These are phyloP conservation scores for Camellia oleifera DNA, from an alignment of 179 eudicot species.

Conservation along the genomic window DNA sequence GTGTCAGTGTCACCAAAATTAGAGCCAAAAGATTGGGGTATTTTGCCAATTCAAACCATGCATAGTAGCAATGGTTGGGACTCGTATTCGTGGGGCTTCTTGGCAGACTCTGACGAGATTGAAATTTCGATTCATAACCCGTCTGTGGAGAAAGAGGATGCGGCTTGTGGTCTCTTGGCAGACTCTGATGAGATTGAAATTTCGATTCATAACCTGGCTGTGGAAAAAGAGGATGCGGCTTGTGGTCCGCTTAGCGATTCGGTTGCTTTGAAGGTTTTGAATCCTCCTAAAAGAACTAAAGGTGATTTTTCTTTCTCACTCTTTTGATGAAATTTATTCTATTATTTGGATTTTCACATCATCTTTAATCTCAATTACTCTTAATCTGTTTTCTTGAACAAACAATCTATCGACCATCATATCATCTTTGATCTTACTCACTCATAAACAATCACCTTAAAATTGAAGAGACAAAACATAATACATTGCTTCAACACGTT, in stretches of 20 bases:
- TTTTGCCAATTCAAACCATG: slow-evolving; percentile 56
- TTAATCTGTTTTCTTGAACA: too few species aligned
- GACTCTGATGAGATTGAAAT: slow-evolving; percentile 39
- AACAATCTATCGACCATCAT: too few species aligned
- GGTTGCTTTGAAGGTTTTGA: slow-evolving; percentile 34
- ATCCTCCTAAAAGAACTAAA: not conserved
- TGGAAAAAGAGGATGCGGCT: slow-evolving; percentile 37
- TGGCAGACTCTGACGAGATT: slow-evolving; percentile 39
- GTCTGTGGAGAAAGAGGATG: slow-evolving; percentile 31
- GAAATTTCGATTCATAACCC: slow-evolving; percentile 52
- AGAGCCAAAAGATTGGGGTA: slow-evolving; percentile 31
- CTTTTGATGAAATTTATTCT: too few species aligned
- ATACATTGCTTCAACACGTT: too few species aligned
- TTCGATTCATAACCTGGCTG: slow-evolving; percentile 39
- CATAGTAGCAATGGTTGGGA: slow-evolving; percentile 62
- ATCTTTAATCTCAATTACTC: too few species aligned
- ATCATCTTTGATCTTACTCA: too few species aligned
- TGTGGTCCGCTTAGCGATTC: slow-evolving; percentile 65
- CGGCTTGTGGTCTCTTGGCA: slow-evolving; percentile 49
- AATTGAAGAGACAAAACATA: too few species aligned
- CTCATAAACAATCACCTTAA: too few species aligned
- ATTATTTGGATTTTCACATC: too few species aligned
- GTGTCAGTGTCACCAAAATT: slow-evolving; percentile 41
- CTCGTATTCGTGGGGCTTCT: slow-evolving; percentile 55
- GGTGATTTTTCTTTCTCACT: not conserved